These are phyloP conservation scores for Prototheca wickerhamii DNA, from an alignment of 163 green algal genomes.

Conservation along the genomic window DNA sequence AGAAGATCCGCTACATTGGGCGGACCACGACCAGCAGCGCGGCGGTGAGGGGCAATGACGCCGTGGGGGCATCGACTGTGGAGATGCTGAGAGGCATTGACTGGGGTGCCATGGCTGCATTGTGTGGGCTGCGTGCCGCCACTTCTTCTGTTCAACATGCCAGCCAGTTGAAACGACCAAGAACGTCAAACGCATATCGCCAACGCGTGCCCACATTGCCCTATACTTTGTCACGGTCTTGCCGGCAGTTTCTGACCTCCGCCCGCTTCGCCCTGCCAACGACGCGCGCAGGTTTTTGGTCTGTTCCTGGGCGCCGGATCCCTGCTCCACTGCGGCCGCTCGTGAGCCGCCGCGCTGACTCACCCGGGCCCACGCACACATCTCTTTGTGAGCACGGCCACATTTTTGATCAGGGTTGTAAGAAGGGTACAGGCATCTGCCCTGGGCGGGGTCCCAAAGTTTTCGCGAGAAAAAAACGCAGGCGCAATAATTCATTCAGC, in stretches of 20 bases:
- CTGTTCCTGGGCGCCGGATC: conserved; percentile 59
- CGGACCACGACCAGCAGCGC: conserved; percentile 60
- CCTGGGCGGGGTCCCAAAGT: not conserved
- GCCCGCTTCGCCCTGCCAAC: not conserved
- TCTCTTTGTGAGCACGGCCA: not conserved
- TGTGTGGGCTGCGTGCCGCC: not conserved
- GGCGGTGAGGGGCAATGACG: conserved; percentile 26
- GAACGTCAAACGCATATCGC: too few species aligned
- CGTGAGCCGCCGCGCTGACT: not conserved
- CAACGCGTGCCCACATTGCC: too few species aligned
- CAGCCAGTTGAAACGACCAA: too few species aligned
- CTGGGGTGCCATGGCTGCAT: not conserved
- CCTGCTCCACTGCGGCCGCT: conserved; percentile 54
- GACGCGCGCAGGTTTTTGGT: conserved; percentile 54
- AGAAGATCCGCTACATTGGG: conserved; percentile 63
- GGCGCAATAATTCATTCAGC: not conserved
- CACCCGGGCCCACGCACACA: not conserved
- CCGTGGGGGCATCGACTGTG: not conserved
- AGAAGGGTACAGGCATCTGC: not conserved
- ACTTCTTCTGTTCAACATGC: not conserved
- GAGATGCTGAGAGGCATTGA: not conserved
- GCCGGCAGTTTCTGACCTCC: not conserved
- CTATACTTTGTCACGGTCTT: not conserved
- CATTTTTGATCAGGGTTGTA: not conserved
- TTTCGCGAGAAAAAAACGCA: not conserved